These are phyloP conservation scores for Scheffersomyces lignicola DNA, from an alignment of 1,139 yeast genomes.

Conservation along the genomic window DNA sequence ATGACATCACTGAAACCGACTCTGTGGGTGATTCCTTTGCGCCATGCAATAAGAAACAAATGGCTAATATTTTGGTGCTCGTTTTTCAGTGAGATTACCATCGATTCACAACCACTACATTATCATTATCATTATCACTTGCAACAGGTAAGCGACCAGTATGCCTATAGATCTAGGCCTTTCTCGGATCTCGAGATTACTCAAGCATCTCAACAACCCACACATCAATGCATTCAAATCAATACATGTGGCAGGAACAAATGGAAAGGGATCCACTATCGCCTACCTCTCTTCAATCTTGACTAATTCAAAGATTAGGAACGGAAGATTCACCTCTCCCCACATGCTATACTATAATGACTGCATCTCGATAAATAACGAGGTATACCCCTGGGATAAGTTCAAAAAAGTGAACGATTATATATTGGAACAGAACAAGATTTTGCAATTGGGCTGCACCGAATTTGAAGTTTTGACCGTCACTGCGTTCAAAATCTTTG, in stretches of 20 bases:
- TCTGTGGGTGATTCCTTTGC: neutral
- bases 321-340: constrained; percentile 88
- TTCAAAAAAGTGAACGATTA: constrained; percentile 46
- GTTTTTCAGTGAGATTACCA: no score
- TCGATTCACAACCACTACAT: no score
- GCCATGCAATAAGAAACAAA: no score
- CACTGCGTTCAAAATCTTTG: constrained; percentile 76
- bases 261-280: constrained; percentile 91
- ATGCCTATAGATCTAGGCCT: constrained; percentile 63
- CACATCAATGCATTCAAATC: constrained; percentile 57
- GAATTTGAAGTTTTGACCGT: constrained; percentile 87
- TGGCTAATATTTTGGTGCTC: constrained; percentile 2
- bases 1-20: constrained; percentile 11
- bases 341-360: constrained; percentile 75
- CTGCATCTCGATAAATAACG: constrained; percentile 65
- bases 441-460: constrained; percentile 60
- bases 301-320: constrained; percentile 44
- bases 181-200: constrained; percentile 55
- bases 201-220: constrained; percentile 66
- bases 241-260: constrained; percentile 89
- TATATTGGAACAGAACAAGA: constrained; percentile 36
- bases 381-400: constrained; percentile 46
- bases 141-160: no score
- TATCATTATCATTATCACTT: no score
- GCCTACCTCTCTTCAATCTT: constrained; percentile 71